These are phyloP conservation scores for Xylaria castorea DNA, from an alignment of 495 filamentous ascomycete genomes.

Conservation along the genomic window DNA sequence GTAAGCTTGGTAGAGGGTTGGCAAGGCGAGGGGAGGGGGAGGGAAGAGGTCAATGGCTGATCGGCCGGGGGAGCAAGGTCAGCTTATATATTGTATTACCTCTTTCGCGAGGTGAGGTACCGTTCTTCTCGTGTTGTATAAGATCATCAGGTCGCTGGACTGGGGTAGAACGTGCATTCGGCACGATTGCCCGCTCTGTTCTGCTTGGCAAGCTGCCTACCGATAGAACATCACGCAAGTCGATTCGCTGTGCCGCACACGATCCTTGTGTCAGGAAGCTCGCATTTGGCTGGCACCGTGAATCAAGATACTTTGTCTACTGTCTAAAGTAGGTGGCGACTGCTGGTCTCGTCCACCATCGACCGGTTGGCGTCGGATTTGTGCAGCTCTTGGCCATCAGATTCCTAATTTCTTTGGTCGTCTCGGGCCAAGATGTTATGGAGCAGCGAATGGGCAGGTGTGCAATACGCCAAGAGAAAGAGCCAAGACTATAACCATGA, in stretches of 20 bases:
- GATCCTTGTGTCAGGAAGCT: not conserved
- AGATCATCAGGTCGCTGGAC: not conserved
- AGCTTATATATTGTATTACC: conserved; percentile 17
- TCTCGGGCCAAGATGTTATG: not conserved
- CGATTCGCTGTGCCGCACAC: not conserved
- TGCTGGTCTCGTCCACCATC: not conserved
- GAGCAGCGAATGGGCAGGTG: not conserved
- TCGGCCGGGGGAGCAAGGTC: not conserved
- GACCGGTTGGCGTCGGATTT: conserved; percentile 12
- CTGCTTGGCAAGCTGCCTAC: conserved; percentile 3
- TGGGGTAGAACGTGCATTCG: not conserved
- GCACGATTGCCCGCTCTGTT: not conserved
- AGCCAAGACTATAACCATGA: not conserved
- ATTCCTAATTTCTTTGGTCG: not conserved
- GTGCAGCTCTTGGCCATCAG: not conserved
- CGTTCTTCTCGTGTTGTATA: conserved; percentile 1
- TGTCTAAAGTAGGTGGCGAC: not conserved
- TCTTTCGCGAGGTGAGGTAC: not conserved
- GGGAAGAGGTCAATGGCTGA: not conserved
- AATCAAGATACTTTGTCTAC: too few species aligned
- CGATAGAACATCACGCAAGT: not conserved
- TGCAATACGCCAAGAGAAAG: not conserved
- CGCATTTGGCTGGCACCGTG: too few species aligned
- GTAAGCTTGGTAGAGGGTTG: not conserved
- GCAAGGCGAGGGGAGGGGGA: not conserved